Evolutionary conservation across 495 filamentous ascomycete species (phyloP), one percentile per base, ranked within the genome.

Genomic region (Penicillium manginii): DNA sequence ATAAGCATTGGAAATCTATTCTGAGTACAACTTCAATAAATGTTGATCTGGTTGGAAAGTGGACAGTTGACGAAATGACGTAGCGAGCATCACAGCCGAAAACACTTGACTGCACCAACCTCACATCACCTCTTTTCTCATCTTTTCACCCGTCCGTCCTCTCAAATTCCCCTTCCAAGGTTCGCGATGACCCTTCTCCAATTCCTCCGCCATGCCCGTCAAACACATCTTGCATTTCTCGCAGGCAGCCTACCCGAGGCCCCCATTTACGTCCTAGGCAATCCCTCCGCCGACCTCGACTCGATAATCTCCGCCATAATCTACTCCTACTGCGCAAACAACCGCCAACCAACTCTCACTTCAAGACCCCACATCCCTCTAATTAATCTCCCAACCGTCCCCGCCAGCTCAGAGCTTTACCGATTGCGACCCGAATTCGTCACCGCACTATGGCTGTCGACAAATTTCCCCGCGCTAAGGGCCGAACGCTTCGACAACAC

Each of bases 261-360:
- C 15, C 76, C 75, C 0, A 66, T 80, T 52, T 80, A 78, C 64
- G 77, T 81, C 19, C 65, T 81, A 50, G 78, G 78, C 58, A 81
- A 81, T 47, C 72, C 76, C 52, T 74, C 75, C 22, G 70, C 74
- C 83, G 94, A 98, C 69, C 87, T 98, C 65, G 94, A 98, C 74
- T 97, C 96, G 12, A 84, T 98, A 54, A 89, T 90, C 72, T 91
- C 85, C 35, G 84, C 93, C 15, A 74, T 98, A n/a, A 70, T 96
- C 45, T 90, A 91, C 48, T 88, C 93, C 43, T 98, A 96, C 75
- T 82, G 96, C 56, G 85, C 86, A 55, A 67, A 69, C 45, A 77
- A 79, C 53, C 65, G 75, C 4, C 72, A 74, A 21, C 72, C 74
- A 74, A 63, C 77, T 71, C 59, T 72, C 71, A 52, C 74, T 61